These are phyloP conservation scores for Laguncularia racemosa DNA, from an alignment of 345 rosid species.

Conservation along the genomic window DNA sequence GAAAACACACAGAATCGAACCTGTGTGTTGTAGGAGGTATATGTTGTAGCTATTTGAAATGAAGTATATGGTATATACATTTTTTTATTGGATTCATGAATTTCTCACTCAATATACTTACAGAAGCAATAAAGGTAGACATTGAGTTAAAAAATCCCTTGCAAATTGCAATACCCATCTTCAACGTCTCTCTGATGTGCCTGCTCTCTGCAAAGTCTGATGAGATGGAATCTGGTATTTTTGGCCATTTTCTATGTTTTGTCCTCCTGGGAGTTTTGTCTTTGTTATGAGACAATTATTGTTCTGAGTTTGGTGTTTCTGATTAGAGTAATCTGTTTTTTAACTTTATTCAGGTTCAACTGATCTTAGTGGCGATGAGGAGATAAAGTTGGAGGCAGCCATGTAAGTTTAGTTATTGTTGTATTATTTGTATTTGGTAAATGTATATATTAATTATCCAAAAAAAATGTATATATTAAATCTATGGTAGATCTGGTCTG, in stretches of 20 bases:
- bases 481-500: neutral
- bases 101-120: constrained; percentile 8
- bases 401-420: constrained; percentile 22
- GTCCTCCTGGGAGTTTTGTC: constrained; percentile 10
- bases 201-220: constrained; percentile 56
- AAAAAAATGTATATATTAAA: neutral
- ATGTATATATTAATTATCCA: neutral
- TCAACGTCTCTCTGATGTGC: constrained; percentile 68
- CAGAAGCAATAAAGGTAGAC: constrained; percentile 77
- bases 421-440: neutral
- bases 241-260: constrained; percentile 20
- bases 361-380: constrained; percentile 36
- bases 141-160: constrained; percentile 81
- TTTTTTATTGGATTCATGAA: constrained; percentile 1
- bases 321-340: constrained; percentile 9
- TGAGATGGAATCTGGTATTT: constrained; percentile 48
- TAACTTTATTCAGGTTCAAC: constrained; percentile 31
- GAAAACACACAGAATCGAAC: constrained; percentile 58
- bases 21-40: constrained; percentile 98
- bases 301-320: neutral
- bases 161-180: constrained; percentile 62
- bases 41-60: constrained; percentile 29
- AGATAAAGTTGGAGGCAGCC: constrained; percentile 20
- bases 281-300: neutral
- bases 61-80: neutral